Evolutionary conservation across 2,329 filamentous ascomycete species (phyloP), one percentile per base, ranked within the genome.

Genomic region (Teratosphaeria pseudoeucalypti): DNA sequence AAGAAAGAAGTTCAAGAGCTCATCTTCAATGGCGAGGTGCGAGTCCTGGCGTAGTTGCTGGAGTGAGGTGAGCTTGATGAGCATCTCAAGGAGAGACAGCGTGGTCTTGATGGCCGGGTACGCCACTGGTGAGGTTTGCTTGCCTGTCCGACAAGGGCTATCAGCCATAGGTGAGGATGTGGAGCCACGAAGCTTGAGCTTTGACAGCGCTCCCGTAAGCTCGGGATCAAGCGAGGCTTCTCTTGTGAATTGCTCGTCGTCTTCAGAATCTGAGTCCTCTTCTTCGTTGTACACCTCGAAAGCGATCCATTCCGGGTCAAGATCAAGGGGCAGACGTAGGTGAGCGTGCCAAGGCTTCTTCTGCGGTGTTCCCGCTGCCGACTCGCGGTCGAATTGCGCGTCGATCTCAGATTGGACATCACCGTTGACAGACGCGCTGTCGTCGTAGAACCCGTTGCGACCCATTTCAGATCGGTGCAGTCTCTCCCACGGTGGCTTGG

Each of bases 1-100:
- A 9, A 96, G 79, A 75, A 96, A 96, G 76, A 95, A 95, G 57
- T 87, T 90, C 49, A 96, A 79, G 2, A 96, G 84, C 67, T 96
- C 89, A 70, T 96, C 92, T 1, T 89, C 89, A 62, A 95, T 94
- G 6, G 90, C 84, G n/a, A 96, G 81, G 68, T 96, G 91, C 0
- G 89, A 91, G 49, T 85, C 82, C 77, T 96, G 92, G 71, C 95
- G 89, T 72, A 94, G 95, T 76, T 96, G 90, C 71, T 96, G 92
- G 14, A 96, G 82, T 26, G 90, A 90, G 4, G 88, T 86, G 54
- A 96, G 81, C 52, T 92, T 89, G 54, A 96, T 83, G 34, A 96
- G 79, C 79, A 92, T 94, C 73, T 96, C 92, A 58, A 96, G 82
- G 9, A 96, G 82, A 1, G 92, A 96, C 6, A 90, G 78, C 0